Percentiles rank a stretch among this genome's conserved stretches.
phyloP scores from a whole-genome alignment of 106 monocot species.

The Chionographis japonica region DNA sequence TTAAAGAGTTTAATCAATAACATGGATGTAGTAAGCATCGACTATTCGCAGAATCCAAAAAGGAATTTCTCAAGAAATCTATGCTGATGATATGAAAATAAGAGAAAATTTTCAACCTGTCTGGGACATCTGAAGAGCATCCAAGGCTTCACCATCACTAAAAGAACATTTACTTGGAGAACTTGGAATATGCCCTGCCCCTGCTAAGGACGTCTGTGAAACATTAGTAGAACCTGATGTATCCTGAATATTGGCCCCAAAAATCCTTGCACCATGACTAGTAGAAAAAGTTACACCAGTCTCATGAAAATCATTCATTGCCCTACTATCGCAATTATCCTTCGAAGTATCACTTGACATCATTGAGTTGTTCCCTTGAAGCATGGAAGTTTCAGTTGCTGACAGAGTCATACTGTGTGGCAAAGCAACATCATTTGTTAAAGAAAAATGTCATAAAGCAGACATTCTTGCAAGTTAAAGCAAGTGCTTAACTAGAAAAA shows the following conservation, averaged over 20 bases:
- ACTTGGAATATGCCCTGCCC: slow-evolving; percentile 14
- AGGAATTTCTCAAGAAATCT: neutral
- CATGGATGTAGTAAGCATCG: neutral
- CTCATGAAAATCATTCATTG: slow-evolving; percentile 12
- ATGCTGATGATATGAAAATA: neutral
- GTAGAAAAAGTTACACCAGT: slow-evolving; percentile 2
- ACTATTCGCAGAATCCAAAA: neutral
- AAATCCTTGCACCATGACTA: slow-evolving; percentile 2
- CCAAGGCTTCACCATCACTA: slow-evolving; percentile 13
- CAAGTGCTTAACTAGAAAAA: neutral
- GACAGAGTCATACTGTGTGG: slow-evolving; percentile 19
- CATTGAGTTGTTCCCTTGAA: slow-evolving; percentile 13
- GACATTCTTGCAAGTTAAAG: neutral
- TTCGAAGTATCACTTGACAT: slow-evolving; percentile 19
- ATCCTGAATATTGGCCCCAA: slow-evolving; percentile 9
- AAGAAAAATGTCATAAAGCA: neutral
- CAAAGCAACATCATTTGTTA: slow-evolving; percentile 11
- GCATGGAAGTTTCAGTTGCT: slow-evolving; percentile 4
- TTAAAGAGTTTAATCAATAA: neutral
- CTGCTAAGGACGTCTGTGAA: slow-evolving; percentile 16
- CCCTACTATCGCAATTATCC: slow-evolving; percentile 9
- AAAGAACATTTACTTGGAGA: slow-evolving; percentile 17
- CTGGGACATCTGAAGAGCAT: slow-evolving; percentile 15
- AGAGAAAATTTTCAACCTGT: slow-evolving; percentile 30
- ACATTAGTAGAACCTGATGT: slow-evolving; percentile 17